phyloP scores from a whole-genome alignment of 2,329 filamentous ascomycete species.

The Gyromitra esculenta region DNA sequence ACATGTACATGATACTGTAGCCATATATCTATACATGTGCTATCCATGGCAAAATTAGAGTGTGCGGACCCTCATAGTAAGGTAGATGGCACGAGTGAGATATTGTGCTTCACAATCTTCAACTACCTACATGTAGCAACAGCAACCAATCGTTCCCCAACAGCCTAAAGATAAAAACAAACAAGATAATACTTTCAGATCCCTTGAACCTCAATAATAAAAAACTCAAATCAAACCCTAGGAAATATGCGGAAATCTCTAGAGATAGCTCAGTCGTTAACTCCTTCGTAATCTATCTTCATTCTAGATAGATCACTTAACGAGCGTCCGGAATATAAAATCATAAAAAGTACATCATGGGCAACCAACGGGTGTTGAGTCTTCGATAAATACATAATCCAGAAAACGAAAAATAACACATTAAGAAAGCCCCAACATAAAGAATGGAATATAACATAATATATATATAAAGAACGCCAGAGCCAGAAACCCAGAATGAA shows the following conservation, averaged over 20 bases:
- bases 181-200: not conserved
- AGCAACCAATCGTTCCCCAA: not conserved
- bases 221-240: not conserved
- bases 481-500: slow-evolving; percentile 13
- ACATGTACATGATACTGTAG: not conserved
- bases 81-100: not conserved
- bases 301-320: not conserved
- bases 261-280: not conserved
- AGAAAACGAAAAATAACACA: slow-evolving; percentile 7
- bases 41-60: too few relatives aligned
- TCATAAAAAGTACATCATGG: not conserved
- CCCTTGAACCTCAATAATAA: not conserved
- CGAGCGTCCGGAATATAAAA: slow-evolving; percentile 1
- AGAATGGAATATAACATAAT: slow-evolving; percentile 1
- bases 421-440: slow-evolving; percentile 10
- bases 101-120: not conserved
- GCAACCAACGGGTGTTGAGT: not conserved
- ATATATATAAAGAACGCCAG: slow-evolving; percentile 25
- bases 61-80: not conserved
- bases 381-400: slow-evolving; percentile 6
- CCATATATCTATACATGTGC: not conserved
- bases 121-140: not conserved
- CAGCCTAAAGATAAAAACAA: not conserved
- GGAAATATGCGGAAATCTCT: not conserved
- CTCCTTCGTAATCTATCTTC: not conserved